Evolutionary conservation across 257 asterid species (phyloP), one percentile per base, ranked within the genome.

Genomic region (Fraxinus excelsior): DNA sequence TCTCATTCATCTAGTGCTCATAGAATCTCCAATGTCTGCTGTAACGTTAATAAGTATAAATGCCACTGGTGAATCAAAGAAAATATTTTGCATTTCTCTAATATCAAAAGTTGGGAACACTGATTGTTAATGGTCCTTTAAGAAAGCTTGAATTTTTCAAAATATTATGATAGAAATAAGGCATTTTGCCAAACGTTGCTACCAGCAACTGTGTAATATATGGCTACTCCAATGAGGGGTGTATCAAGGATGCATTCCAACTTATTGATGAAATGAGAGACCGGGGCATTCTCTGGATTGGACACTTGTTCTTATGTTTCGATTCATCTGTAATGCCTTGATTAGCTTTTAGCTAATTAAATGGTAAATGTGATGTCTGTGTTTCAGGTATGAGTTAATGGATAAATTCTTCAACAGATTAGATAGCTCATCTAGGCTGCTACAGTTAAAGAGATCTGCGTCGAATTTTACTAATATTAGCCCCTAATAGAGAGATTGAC

Each of bases 391-490:
- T 68, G 94, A 91, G 67, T 80, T 93, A 64, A 71, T 93, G 90
- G 96, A 85, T 11, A 73, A 84, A 73, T 90, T 96, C 85, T 96
- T 93, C 82, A 84, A 81, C 77, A 78, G 96, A 79, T 82, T 96
- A 85, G 91, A 87, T 80, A 88, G 87, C 80, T 90, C 95, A 12
- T 84, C 89, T 70, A 87, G 94, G 82, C 86, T 93, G 80, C 93
- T 93, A 51, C 84, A 76, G n/a, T 40, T 91, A 71, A 96, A 87
- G 84, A 83, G 92, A 75, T 85, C 84, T 1, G 35, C 84, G 1
- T 37, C 97, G 23, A 83, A 86, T 31, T 91, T 91, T 82, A 78
- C 89, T n/a, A 89, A 86, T n/a, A 86, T 96, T 74, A 81, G 91
- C 70, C 46, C 93, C 87, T 86, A 68, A 78, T 96, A 1, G 90